A percentile compares a stretch with the other conserved stretches of the same genome.
These are phyloP conservation scores for Chlorella vulgaris DNA, from an alignment of 139 green algal species.

Conservation along the genomic window DNA sequence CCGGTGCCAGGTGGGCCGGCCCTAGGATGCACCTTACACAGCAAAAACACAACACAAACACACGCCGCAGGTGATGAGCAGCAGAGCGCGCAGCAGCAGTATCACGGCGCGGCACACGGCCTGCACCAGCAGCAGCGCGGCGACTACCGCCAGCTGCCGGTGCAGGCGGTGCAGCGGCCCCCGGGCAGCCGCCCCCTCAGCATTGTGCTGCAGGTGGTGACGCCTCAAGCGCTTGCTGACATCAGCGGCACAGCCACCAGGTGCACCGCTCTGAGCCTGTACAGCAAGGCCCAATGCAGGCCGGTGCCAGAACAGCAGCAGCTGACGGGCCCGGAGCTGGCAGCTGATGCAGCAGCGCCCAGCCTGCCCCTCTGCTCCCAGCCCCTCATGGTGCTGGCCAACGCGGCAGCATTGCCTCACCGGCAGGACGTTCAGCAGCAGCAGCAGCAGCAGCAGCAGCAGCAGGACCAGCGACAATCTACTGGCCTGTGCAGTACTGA, in stretches of 20 bases:
- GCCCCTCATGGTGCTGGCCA: constrained; percentile 7
- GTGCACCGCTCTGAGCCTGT: constrained; percentile 7
- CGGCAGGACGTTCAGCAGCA: neutral
- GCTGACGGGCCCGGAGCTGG: neutral
- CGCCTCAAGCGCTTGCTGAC: neutral
- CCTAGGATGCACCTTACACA: no score
- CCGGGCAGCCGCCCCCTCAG: neutral
- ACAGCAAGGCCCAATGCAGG: constrained; percentile 7
- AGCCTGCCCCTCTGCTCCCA: constrained; percentile 15
- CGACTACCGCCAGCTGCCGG: constrained; percentile 12
- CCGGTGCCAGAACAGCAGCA: neutral
- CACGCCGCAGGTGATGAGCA: neutral
- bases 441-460: neutral
- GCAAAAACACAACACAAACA: no score
- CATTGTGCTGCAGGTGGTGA: constrained; percentile 19
- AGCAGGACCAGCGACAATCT: neutral
- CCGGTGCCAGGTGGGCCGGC: no score
- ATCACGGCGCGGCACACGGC: constrained; percentile 2
- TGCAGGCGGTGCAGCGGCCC: neutral
- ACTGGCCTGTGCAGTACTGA: neutral
- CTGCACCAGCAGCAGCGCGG: constrained; percentile 18
- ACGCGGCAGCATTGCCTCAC: neutral
- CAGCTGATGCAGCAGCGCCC: neutral
- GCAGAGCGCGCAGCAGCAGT: constrained; percentile 13
- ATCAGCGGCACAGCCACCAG: neutral